Percentiles rank a stretch among this genome's conserved stretches.
phyloP scores from a whole-genome alignment of 257 asterid genomes.

The Solanum verrucosum region DNA sequence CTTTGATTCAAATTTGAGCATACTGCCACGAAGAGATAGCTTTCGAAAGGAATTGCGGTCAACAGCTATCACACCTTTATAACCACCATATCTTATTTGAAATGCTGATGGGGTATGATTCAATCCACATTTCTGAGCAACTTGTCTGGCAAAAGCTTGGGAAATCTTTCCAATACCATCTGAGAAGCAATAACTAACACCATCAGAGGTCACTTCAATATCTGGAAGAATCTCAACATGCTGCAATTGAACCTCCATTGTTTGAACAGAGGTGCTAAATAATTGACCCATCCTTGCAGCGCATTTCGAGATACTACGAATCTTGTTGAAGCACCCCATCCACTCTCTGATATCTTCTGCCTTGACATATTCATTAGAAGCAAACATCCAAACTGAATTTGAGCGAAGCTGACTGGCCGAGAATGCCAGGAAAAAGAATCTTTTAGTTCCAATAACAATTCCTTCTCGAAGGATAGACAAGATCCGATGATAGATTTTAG shows the following conservation, averaged over 20 bases:
- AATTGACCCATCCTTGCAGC: constrained; percentile 98
- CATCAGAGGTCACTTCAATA: constrained; percentile 54
- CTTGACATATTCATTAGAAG: constrained; percentile 59
- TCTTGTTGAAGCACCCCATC: constrained; percentile 90
- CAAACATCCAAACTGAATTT: constrained; percentile 94
- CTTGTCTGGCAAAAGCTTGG: constrained; percentile 40
- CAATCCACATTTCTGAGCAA: constrained; percentile 48
- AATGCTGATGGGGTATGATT: constrained; percentile 71
- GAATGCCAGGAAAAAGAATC: constrained; percentile 71
- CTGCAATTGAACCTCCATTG: constrained; percentile 42
- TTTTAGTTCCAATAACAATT: constrained; percentile 64
- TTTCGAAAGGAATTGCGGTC: constrained; percentile 54
- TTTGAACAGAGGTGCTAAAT: constrained; percentile 73
- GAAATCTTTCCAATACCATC: constrained; percentile 96
- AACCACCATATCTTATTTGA: constrained; percentile 94
- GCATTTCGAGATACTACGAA: constrained; percentile 73
- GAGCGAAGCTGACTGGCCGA: constrained; percentile 93
- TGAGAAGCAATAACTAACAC: constrained; percentile 75
- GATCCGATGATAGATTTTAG: constrained; percentile 49
- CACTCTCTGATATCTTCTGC: constrained; percentile 75
- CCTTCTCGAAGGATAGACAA: constrained; percentile 67
- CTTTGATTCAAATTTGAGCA: constrained; percentile 80
- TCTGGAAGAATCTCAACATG: constrained; percentile 58
- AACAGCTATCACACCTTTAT: constrained; percentile 81
- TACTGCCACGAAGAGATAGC: constrained; percentile 60